Base-by-base conservation (phyloP, 257 asterid species). In the Penstemon barbatus region DNA sequence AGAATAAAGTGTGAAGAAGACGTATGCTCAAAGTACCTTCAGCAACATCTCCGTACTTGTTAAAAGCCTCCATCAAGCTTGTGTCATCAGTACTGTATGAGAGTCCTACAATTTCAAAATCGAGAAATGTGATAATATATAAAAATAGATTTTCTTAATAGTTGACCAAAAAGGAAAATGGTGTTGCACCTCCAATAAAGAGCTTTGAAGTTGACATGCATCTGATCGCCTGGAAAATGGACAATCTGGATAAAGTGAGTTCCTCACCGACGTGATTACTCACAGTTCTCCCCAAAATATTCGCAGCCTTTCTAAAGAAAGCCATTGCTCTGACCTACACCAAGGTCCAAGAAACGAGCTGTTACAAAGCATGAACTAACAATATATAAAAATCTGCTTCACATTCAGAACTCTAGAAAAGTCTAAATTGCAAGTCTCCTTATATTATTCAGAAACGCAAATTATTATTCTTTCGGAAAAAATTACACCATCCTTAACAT, bases 191-290 rank as follows among this genome's bases (percentile, higher is more conserved):
- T 90, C 98, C 98, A 42, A 90, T 52, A 59, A 89, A 92, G 68
- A 89, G 63, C 77, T 85, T 92, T 49, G 96, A 81, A 43, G 80
- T 72, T 36, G 98, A 88, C 97, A 92, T 92, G 87, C 85, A 86
- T 81, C 97, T 81, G 59, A 88, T 74, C 2, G 82, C 82, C 74
- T 90, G 96, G 53, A 85, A 79, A 68, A 86, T 75, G 71, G 93
- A 85, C 7, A 89, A 86, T 5, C 45, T 76, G 49, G 95, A 82
- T 48, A 76, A 74, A 4, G 91, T 64, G 13, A 80, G 58, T 63
- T 81, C 85, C 52, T 59, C 81, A 63, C 37, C 78, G 66, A 89
- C 58, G 56, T 77, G 84, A 53, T 64, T 84, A 66, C 70, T 70
- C 39, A 81, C 70, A 11, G 80, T 75, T 57, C 78, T 89, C 70